Conservation (phyloP, 805 yeast species). For the Wickerhamomyces mucosus region DNA sequence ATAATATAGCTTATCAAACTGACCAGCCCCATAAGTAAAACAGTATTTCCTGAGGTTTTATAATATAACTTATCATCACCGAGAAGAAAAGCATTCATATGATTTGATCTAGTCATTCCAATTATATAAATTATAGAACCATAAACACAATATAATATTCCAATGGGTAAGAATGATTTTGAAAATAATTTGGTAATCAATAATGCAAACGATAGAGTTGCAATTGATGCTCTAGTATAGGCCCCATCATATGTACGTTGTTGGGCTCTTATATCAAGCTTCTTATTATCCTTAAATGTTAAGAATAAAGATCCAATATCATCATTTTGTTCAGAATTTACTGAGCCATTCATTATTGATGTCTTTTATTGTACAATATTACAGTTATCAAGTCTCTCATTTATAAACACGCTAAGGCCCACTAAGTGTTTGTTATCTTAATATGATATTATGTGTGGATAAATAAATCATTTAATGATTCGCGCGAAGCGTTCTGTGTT, state of each 20-base stretch:
- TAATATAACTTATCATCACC: constrained; percentile 30
- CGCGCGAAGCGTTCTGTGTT: no score
- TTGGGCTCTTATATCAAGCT: constrained; percentile 36
- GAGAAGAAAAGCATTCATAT: constrained; percentile 30
- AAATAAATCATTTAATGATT: no score
- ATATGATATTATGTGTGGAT: no score
- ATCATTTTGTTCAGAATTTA: no score
- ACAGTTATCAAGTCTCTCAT: no score
- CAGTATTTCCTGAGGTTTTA: constrained; percentile 54
- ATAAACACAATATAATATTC: constrained; percentile 54
- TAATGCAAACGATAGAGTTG: constrained; percentile 52
- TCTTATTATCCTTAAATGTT: constrained; percentile 3
- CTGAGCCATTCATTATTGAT: no score
- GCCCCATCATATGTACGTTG: constrained; percentile 85
- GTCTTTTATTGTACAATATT: no score
- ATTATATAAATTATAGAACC: constrained; percentile 37
- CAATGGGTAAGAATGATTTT: constrained; percentile 55
- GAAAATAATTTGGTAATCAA: constrained; percentile 57
- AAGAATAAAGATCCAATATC: neutral
- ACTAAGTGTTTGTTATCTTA: no score
- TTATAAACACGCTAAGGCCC: no score
- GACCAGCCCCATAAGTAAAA: constrained; percentile 38
- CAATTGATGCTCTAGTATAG: constrained; percentile 62
- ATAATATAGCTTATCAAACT: constrained; percentile 43
- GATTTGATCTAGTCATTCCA: constrained; percentile 23